Percentiles rank a stretch among this genome's conserved stretches.
Conservation (phyloP, 192 early-diverging fungal species). For the Coemansia sp. region DNA sequence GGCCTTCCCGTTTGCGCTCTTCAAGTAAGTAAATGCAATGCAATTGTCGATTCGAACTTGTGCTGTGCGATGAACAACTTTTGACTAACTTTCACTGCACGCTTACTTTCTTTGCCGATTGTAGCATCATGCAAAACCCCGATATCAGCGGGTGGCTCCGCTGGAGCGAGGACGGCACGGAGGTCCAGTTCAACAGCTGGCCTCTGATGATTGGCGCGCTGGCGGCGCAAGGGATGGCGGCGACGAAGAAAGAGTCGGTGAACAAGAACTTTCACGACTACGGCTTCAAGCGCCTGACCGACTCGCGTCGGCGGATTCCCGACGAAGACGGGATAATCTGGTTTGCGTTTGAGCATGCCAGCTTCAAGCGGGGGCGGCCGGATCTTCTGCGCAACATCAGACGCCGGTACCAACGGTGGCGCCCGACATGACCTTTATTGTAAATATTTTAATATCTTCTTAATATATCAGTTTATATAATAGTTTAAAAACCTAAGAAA, state of each 20-base stretch:
- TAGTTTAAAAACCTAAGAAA: background rate
- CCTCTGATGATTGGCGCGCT: background rate
- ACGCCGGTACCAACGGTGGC: constrained; percentile 1
- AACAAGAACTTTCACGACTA: constrained; percentile 13
- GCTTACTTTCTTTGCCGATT: background rate
- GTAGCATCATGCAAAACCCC: background rate
- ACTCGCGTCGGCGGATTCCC: background rate
- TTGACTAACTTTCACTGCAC: background rate
- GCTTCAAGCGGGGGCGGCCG: background rate
- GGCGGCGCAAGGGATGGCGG: background rate
- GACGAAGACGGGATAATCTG: background rate
- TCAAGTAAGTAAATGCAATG: background rate
- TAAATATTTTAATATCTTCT: constrained; percentile 1
- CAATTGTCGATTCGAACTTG: background rate
- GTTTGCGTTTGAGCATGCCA: background rate
- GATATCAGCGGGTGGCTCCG: constrained; percentile 7
- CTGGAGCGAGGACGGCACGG: constrained; percentile 1
- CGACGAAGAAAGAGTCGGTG: constrained; percentile 3
- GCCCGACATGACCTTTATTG: background rate
- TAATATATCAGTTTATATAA: background rate
- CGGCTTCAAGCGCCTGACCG: constrained; percentile 2
- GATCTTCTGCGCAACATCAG: background rate
- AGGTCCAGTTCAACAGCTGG: constrained; percentile 5
- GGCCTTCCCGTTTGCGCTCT: background rate
- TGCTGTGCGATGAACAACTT: background rate